Conservation (phyloP, 148 eudicot genomes). For the Rheum nobile region DNA sequence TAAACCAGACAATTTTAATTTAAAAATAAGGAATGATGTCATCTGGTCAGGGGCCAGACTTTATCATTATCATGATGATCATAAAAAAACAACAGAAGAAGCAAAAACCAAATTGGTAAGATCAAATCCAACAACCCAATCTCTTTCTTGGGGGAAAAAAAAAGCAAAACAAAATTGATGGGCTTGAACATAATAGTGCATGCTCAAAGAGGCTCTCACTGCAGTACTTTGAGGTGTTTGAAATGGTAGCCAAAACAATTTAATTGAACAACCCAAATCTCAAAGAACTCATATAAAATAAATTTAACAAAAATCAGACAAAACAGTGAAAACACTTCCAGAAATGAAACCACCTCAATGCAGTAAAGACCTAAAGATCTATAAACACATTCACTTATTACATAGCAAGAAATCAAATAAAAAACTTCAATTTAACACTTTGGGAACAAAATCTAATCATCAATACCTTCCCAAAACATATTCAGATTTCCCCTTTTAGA, state of each 20-base stretch:
- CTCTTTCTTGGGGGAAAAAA: neutral
- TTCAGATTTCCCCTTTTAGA: neutral
- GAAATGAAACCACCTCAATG: neutral
- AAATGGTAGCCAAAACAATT: neutral
- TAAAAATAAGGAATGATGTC: neutral
- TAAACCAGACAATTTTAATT: neutral
- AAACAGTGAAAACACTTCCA: neutral
- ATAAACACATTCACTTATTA: neutral
- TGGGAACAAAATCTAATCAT: neutral
- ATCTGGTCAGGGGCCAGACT: neutral
- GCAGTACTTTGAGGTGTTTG: neutral
- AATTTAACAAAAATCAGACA: neutral
- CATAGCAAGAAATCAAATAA: neutral
- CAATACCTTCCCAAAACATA: neutral
- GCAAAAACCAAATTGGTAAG: constrained; percentile 3
- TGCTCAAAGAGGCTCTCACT: neutral
- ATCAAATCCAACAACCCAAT: neutral
- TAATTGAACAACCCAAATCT: constrained; percentile 2
- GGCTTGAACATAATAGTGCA: neutral
- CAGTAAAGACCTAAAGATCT: constrained; percentile 1
- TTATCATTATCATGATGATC: constrained; percentile 1
- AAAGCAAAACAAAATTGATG: neutral
- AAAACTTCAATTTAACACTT: neutral
- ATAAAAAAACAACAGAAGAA: neutral
- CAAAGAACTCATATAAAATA: neutral